These are phyloP conservation scores for Boletus coccyginus DNA, from an alignment of 768 basidiomycete species.

Conservation along the genomic window DNA sequence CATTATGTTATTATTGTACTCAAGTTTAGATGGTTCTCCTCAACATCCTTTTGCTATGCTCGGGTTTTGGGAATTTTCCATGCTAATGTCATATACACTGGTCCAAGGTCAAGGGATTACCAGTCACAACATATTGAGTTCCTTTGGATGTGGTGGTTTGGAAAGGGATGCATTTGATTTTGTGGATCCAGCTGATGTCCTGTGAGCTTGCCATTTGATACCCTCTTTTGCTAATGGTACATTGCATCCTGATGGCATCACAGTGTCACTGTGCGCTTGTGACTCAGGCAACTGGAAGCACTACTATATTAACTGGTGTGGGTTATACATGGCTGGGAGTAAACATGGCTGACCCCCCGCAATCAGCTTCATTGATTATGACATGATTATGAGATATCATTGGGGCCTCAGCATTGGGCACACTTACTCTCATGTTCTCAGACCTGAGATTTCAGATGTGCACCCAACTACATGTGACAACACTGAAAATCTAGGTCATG, in stretches of 20 bases:
- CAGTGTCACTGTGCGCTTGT: not conserved
- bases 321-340: too few species aligned
- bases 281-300: not conserved
- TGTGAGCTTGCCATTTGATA: not conserved
- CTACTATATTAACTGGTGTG: not conserved
- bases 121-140: not conserved
- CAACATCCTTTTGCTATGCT: not conserved
- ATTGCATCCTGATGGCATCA: not conserved
- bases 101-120: not conserved
- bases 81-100: not conserved
- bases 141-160: not conserved
- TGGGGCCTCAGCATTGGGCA: not conserved
- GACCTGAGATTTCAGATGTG: too few species aligned
- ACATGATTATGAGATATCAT: not conserved
- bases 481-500: too few species aligned
- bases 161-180: not conserved
- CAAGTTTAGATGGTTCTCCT: not conserved
- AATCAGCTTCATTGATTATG: not conserved
- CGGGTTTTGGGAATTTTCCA: not conserved
- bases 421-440: not conserved
- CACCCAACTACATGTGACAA: too few species aligned
- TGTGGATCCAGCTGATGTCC: not conserved
- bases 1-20: not conserved
- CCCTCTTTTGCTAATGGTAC: not conserved
- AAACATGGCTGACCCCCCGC: too few species aligned